phyloP scores from a whole-genome alignment of 163 green algal genomes.

The Picocystis sp. region DNA sequence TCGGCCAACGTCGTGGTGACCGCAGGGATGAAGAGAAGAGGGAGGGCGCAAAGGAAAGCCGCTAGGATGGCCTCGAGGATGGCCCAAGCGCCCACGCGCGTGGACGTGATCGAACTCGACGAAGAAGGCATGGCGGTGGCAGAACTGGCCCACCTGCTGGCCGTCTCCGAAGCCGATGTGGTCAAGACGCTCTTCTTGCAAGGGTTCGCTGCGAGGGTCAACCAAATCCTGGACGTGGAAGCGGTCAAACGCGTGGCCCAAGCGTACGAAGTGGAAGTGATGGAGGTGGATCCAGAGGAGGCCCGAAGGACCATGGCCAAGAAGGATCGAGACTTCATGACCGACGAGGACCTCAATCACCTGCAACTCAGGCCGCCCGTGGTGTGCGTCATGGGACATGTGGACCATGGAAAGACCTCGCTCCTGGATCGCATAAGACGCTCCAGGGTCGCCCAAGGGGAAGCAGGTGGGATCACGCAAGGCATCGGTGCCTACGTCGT shows the following conservation, averaged over 20 bases:
- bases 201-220: slow-evolving; percentile 76
- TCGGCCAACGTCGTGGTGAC: too few relatives aligned
- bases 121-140: slow-evolving; percentile 64
- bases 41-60: too few relatives aligned
- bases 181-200: slow-evolving; percentile 91
- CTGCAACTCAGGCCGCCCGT: slow-evolving; percentile 43
- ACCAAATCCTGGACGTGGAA: slow-evolving; percentile 71
- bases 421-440: slow-evolving; percentile 64
- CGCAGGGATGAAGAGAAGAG: too few relatives aligned
- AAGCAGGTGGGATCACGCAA: slow-evolving; percentile 27
- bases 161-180: slow-evolving; percentile 60
- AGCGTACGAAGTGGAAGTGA: slow-evolving; percentile 50
- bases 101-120: slow-evolving; percentile 82
- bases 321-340: not conserved
- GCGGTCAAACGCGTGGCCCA: slow-evolving; percentile 66
- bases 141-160: slow-evolving; percentile 59
- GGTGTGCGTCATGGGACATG: slow-evolving; percentile 79
- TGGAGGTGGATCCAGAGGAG: slow-evolving; percentile 13
- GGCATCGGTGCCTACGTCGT: slow-evolving; percentile 77
- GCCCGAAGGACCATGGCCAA: too few relatives aligned
- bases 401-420: slow-evolving; percentile 80
- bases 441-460: slow-evolving; percentile 43
- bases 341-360: slow-evolving; percentile 21
- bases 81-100: too few relatives aligned
- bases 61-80: too few relatives aligned